phyloP scores from a whole-genome alignment of 805 yeast species.

The Saturnispora silvae region DNA sequence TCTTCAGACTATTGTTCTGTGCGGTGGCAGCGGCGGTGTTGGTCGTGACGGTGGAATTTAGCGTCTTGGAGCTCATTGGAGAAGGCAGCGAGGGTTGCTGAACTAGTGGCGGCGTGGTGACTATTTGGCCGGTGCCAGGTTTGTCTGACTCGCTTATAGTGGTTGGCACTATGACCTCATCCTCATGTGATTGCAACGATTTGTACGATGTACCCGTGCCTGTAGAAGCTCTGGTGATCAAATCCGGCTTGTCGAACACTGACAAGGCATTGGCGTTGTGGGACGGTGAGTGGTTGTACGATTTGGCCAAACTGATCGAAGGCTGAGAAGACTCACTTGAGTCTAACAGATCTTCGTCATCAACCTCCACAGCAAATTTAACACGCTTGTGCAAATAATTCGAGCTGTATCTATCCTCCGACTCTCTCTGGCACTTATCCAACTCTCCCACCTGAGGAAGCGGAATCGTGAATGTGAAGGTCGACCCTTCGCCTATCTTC shows the following conservation, averaged over 20 bases:
- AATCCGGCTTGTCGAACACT: constrained; percentile 32
- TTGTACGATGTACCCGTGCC: constrained; percentile 38
- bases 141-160: too few species aligned
- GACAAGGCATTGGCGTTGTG: constrained; percentile 1
- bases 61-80: background rate
- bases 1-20: constrained; percentile 24
- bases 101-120: background rate
- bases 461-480: constrained; percentile 73
- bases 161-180: background rate
- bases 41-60: background rate
- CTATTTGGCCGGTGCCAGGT: too few species aligned
- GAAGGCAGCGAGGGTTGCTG: background rate
- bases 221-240: constrained; percentile 37
- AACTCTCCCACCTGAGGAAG: constrained; percentile 55
- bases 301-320: constrained; percentile 9
- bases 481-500: constrained; percentile 71
- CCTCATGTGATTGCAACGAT: constrained; percentile 2
- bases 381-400: constrained; percentile 34
- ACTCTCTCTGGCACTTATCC: constrained; percentile 22
- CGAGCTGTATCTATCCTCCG: constrained; percentile 53
- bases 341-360: constrained; percentile 1
- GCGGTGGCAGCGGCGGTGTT: background rate
- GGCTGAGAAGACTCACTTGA: background rate
- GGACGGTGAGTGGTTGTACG: constrained; percentile 6
- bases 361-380: constrained; percentile 24